A percentile compares a stretch with the other conserved stretches of the same genome.
phyloP scores from a whole-genome alignment of 2,329 filamentous ascomycete genomes.

The Apiospora arundinis region DNA sequence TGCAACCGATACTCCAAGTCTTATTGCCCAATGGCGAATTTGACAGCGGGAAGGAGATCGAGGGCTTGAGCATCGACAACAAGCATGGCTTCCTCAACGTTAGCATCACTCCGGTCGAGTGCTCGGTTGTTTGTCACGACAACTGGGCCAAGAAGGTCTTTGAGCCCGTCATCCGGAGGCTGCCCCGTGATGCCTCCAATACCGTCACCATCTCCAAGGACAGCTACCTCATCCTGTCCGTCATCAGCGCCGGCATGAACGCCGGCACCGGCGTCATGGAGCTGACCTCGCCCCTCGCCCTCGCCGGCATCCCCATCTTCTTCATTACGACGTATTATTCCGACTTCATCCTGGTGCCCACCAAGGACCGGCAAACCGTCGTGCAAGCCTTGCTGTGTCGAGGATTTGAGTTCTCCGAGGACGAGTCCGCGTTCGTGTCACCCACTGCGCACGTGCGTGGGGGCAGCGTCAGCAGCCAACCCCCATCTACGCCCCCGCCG shows the following conservation, averaged over 20 bases:
- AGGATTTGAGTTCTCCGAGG: slow-evolving; percentile 84
- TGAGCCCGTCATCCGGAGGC: slow-evolving; percentile 68
- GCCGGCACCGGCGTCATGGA: slow-evolving; percentile 91
- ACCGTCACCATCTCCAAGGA: slow-evolving; percentile 73
- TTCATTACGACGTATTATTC: slow-evolving; percentile 99
- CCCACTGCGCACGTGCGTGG: slow-evolving; percentile 49
- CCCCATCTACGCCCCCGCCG: slow-evolving; percentile 76
- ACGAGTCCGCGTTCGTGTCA: slow-evolving; percentile 72
- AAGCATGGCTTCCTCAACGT: slow-evolving; percentile 90
- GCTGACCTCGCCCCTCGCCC: slow-evolving; percentile 85
- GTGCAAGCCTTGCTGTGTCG: slow-evolving; percentile 76
- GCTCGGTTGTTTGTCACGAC: slow-evolving; percentile 87
- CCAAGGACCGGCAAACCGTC: slow-evolving; percentile 75
- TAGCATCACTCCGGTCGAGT: slow-evolving; percentile 89
- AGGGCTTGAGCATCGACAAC: slow-evolving; percentile 56
- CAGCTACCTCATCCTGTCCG: slow-evolving; percentile 86
- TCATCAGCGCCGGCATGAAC: slow-evolving; percentile 88
- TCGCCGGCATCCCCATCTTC: slow-evolving; percentile 95
- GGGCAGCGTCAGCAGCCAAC: slow-evolving; percentile 43
- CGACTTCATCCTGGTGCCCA: slow-evolving; percentile 92
- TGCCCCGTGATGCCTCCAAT: slow-evolving; percentile 60
- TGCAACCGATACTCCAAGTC: slow-evolving; percentile 87
- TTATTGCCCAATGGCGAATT: slow-evolving; percentile 69
- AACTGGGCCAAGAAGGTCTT: slow-evolving; percentile 78
- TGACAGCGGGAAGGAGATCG: slow-evolving; percentile 44